Evolutionary conservation across 192 early-diverging fungal species (phyloP), one percentile per base, ranked within the genome.

Genomic region (Backusella circina): DNA sequence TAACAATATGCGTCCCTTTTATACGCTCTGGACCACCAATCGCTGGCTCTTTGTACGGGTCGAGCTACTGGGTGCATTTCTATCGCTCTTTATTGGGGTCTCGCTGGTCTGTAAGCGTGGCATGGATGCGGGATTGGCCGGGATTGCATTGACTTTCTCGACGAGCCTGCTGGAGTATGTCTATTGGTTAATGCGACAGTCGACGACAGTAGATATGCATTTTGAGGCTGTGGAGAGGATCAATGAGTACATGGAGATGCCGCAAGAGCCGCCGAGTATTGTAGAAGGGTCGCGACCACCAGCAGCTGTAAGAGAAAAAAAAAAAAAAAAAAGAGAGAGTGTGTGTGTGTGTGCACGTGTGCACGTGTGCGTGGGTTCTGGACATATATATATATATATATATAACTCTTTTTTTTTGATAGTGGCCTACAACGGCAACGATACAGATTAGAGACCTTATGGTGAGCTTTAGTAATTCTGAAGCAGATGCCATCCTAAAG

Each of bases 221-320:
- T 87, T 96, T 84, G 94, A 94, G 44, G 84, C 92, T 0, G 92
- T 95, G 7, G 95, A 98, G 83, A 88, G 95, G 3, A 85, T 97
- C 36, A 83, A 88, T 74, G 94, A 97, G 80, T 98, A 95, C 72
- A 64, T 92, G 30, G 78, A 81, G 2, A 85, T 96, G 72, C 92
- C 93, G 23, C 91, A 96, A 76, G 95, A 97, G 74, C 85, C 90
- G 0, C 81, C 92, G 0, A 83, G 89, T 33, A 74, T 92, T 18
- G 80, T 90, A 30, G 84, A 84, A 5, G 68, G 72, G 9, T 72
- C 81, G 13, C 76, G 80, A 28, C 88, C 87, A 13, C 84, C 89
- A 7, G 77, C 85, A 54, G 81, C 80, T 0, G 75, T 77, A 77
- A 71, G 70, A 39, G 12, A 5, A 9, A 54, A n/a, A 26, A n/a